Percentiles rank a stretch among this genome's conserved stretches.
Evolutionary conservation across 1,284 basidiomycete genomes (phyloP).

Genomic region (Singerocomus rubriflavus): DNA sequence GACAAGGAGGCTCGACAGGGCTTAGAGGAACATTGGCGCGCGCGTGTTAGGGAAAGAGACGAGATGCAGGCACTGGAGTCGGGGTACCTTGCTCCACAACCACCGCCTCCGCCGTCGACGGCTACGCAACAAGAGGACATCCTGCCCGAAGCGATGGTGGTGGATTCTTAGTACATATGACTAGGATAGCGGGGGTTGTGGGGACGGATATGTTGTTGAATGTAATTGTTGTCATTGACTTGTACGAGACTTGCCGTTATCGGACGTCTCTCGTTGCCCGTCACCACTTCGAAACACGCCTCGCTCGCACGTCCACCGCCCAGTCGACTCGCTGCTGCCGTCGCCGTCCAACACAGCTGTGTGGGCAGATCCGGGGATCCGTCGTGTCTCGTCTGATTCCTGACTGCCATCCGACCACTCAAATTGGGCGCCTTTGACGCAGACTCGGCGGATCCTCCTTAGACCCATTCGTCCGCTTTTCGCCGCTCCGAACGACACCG

Average conservation of each 20-base stretch:
- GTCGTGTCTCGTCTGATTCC: conserved; percentile 46
- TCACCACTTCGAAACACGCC: conserved; percentile 4
- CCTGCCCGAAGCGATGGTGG: conserved; percentile 33
- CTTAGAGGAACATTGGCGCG: conserved; percentile 39
- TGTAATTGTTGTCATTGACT: not conserved
- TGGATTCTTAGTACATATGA: conserved; percentile 28
- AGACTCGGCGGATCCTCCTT: conserved; percentile 53
- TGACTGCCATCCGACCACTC: conserved; percentile 33
- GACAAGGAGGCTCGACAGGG: conserved; percentile 45
- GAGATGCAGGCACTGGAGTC: conserved; percentile 35
- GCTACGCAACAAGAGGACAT: conserved; percentile 7
- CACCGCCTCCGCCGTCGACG: not conserved
- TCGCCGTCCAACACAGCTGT: conserved; percentile 1
- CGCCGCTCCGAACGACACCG: conserved; percentile 10
- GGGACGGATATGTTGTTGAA: not conserved
- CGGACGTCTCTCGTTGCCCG: conserved; percentile 4
- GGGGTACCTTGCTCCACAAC: conserved; percentile 22
- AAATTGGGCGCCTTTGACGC: conserved; percentile 39
- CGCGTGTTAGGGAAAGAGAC: conserved; percentile 33
- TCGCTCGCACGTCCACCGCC: not conserved
- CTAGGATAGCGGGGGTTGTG: too few relatives aligned
- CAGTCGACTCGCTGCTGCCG: too few relatives aligned
- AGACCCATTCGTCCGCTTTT: conserved; percentile 11
- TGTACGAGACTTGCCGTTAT: conserved; percentile 23
- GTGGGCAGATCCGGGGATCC: conserved; percentile 38